phyloP scores from a whole-genome alignment of 1,139 yeast species.

The Blastobotrys arbuscula region DNA sequence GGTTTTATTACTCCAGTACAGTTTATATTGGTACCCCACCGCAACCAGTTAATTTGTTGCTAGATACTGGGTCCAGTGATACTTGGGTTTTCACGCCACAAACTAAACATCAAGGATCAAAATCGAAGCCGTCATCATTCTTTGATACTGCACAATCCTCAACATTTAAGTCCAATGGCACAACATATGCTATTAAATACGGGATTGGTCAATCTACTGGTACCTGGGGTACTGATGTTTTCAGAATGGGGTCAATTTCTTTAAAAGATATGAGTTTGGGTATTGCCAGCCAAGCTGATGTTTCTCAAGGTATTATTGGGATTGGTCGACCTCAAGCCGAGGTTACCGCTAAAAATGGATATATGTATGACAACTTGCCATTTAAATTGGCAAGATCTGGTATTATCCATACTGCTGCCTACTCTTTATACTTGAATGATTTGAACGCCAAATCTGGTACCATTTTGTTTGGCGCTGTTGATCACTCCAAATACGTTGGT shows the following conservation, averaged over 20 bases:
- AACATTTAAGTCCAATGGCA: constrained; percentile 23
- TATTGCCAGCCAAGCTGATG: constrained; percentile 41
- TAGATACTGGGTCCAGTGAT: constrained; percentile 72
- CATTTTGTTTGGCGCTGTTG: constrained; percentile 48
- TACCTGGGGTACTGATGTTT: constrained; percentile 45
- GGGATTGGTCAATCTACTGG: constrained; percentile 36
- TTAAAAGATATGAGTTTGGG: constrained; percentile 43
- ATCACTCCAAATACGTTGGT: constrained; percentile 44
- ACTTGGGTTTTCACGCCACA: constrained; percentile 48
- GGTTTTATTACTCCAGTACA: constrained; percentile 33
- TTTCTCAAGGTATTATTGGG: constrained; percentile 48
- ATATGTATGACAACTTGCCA: constrained; percentile 25
- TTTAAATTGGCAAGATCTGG: constrained; percentile 44
- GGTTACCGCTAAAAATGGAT: constrained; percentile 21
- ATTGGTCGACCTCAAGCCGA: constrained; percentile 44
- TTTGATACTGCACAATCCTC: constrained; percentile 25
- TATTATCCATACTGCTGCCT: constrained; percentile 42
- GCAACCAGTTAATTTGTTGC: constrained; percentile 25
- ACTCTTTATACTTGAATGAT: constrained; percentile 35
- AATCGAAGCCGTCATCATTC: constrained; percentile 34
- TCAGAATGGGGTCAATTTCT: constrained; percentile 38
- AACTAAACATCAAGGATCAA: constrained; percentile 23
- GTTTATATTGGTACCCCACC: constrained; percentile 30
- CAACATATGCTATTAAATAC: constrained; percentile 24
- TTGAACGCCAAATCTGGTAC: constrained; percentile 34